Conservation (phyloP, 2,329 filamentous ascomycete genomes). For the Fusarium annulatum region DNA sequence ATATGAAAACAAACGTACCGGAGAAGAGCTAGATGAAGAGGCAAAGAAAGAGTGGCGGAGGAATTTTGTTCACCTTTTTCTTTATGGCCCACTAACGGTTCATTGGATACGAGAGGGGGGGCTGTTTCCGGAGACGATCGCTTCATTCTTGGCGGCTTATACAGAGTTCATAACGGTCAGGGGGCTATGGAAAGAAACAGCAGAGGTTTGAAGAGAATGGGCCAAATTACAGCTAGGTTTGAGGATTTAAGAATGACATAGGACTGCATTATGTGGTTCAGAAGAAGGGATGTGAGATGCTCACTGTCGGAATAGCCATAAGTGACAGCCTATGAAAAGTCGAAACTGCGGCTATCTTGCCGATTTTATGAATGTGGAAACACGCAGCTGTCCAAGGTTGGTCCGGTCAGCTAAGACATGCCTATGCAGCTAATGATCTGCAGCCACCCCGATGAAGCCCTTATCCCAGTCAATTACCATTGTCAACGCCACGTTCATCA, state of each 20-base stretch:
- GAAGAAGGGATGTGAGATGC: no score
- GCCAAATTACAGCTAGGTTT: rapidly evolving
- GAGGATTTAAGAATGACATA: background rate
- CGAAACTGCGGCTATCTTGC: rapidly evolving
- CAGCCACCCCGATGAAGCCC: background rate
- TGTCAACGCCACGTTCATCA: background rate
- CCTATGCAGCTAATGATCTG: background rate
- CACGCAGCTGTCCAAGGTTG: background rate
- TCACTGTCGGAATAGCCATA: no score
- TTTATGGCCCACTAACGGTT: slow-evolving; percentile 19
- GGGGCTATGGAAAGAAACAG: slow-evolving; percentile 17
- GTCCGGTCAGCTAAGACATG: background rate
- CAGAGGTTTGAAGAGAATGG: background rate
- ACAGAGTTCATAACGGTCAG: slow-evolving; percentile 23
- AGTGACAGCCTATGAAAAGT: background rate
- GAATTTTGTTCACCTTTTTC: slow-evolving; percentile 7
- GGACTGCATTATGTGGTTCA: rapidly evolving
- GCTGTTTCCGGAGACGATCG: slow-evolving; percentile 13
- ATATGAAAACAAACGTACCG: background rate
- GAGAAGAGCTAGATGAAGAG: background rate
- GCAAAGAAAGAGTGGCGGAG: slow-evolving; percentile 5
- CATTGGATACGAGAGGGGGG: slow-evolving; percentile 25
- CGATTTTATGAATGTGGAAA: background rate
- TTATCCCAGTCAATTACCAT: background rate
- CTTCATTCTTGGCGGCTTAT: slow-evolving; percentile 21